A percentile compares a stretch with the other conserved stretches of the same genome.
Evolutionary conservation across 352 stramenopile genomes (phyloP).

Genomic region (Pelagophyceae sp.): DNA sequence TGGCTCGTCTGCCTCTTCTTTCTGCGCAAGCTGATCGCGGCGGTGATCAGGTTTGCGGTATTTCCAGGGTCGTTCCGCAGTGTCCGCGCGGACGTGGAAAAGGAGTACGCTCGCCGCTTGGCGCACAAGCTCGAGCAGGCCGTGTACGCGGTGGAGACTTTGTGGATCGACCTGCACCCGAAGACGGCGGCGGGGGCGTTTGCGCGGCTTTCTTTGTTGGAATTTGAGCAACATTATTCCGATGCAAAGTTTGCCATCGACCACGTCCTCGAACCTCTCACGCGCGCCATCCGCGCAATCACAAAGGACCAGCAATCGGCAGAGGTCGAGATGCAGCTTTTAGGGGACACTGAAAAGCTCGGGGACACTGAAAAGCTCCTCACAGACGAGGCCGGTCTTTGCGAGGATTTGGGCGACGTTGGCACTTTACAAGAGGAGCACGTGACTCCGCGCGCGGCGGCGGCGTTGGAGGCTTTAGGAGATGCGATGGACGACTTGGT

Average conservation of each 20-base stretch:
- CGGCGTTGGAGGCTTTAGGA: neutral
- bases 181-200: neutral
- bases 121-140: neutral
- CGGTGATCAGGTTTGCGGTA: neutral
- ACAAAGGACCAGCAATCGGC: too few species aligned
- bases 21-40: neutral
- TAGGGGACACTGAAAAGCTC: too few species aligned
- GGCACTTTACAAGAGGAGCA: too few species aligned
- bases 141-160: neutral
- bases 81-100: constrained; percentile 3
- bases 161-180: constrained; percentile 13
- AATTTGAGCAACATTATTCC: neutral
- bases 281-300: too few species aligned
- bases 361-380: too few species aligned
- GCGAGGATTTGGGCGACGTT: too few species aligned
- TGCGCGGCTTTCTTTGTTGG: neutral
- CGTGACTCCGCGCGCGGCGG: neutral
- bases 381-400: too few species aligned
- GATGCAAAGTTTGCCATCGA: neutral
- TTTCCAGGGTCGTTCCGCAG: neutral
- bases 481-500: neutral
- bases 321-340: too few species aligned
- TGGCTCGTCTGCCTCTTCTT: neutral
- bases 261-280: neutral
- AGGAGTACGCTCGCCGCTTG: constrained; percentile 1